Percentiles rank a stretch among this genome's conserved stretches.
These are phyloP conservation scores for Blumeria hordei DNA, from an alignment of 2,329 filamentous ascomycete genomes.

Conservation along the genomic window DNA sequence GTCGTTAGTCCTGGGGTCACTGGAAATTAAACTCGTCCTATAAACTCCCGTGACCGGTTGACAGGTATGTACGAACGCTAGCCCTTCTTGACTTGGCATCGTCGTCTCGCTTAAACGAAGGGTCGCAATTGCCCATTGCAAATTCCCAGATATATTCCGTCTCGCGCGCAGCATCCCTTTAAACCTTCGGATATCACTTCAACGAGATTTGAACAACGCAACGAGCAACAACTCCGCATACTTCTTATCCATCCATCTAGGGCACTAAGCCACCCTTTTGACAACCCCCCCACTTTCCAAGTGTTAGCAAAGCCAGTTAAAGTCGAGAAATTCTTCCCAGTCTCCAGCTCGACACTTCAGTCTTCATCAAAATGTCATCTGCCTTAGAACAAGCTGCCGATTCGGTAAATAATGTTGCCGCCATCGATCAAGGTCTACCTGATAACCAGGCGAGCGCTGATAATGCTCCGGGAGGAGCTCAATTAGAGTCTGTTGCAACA, in stretches of 20 bases:
- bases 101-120: background rate
- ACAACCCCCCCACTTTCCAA: slow-evolving; percentile 45
- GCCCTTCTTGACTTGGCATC: background rate
- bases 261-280: slow-evolving; percentile 74
- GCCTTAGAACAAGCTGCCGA: slow-evolving; percentile 44
- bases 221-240: slow-evolving; percentile 5
- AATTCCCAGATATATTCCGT: background rate
- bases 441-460: slow-evolving; percentile 19
- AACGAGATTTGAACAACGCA: slow-evolving; percentile 13
- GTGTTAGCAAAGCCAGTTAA: slow-evolving; percentile 28
- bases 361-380: slow-evolving; percentile 56
- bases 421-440: slow-evolving; percentile 25
- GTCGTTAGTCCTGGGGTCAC: background rate
- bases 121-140: background rate
- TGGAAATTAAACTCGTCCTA: background rate
- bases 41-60: background rate
- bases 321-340: slow-evolving; percentile 19
- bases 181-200: slow-evolving; percentile 10
- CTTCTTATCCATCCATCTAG: slow-evolving; percentile 28
- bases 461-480: slow-evolving; percentile 18
- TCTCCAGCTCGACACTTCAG: slow-evolving; percentile 30
- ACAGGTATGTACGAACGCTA: background rate
- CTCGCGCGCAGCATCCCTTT: slow-evolving; percentile 8
- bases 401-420: slow-evolving; percentile 52
- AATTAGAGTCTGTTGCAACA: slow-evolving; percentile 80